Conservation (phyloP, 2,329 filamentous ascomycete genomes). For the Fusarium sp. region DNA sequence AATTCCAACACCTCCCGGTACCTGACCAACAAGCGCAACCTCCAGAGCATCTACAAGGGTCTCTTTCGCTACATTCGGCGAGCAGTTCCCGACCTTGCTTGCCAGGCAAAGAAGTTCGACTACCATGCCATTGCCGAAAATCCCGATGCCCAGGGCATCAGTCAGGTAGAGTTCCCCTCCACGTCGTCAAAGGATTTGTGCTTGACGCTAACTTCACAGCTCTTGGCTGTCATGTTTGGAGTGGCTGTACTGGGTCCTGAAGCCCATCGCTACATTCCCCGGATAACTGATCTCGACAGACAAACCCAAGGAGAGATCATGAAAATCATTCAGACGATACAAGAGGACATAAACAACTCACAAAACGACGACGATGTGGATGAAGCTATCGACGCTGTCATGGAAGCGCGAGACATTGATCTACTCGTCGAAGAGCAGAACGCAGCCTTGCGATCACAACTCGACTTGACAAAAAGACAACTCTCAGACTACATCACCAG, state of each 20-base stretch:
- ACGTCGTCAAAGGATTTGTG: background rate
- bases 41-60: conserved; percentile 66
- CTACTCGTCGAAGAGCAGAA: conserved; percentile 68
- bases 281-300: conserved; percentile 56
- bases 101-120: conserved; percentile 63
- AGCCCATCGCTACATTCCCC: conserved; percentile 63
- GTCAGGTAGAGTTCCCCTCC: conserved; percentile 54
- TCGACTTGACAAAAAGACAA: conserved; percentile 65
- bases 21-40: conserved; percentile 61
- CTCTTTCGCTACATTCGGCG: conserved; percentile 66
- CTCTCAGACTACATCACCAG: conserved; percentile 69
- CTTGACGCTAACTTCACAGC: conserved; percentile 50
- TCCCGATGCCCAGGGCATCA: conserved; percentile 64
- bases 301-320: conserved; percentile 58
- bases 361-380: conserved; percentile 54
- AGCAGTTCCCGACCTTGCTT: conserved; percentile 62
- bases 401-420: conserved; percentile 63
- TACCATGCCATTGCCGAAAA: conserved; percentile 69
- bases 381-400: conserved; percentile 53
- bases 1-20: conserved; percentile 56
- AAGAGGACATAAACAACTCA: conserved; percentile 51
- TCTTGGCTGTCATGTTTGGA: conserved; percentile 70
- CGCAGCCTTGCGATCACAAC: conserved; percentile 60
- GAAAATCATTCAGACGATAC: conserved; percentile 57
- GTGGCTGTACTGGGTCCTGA: conserved; percentile 71